Conservation (phyloP, 495 filamentous ascomycete species). For the Tuber aestivum region DNA sequence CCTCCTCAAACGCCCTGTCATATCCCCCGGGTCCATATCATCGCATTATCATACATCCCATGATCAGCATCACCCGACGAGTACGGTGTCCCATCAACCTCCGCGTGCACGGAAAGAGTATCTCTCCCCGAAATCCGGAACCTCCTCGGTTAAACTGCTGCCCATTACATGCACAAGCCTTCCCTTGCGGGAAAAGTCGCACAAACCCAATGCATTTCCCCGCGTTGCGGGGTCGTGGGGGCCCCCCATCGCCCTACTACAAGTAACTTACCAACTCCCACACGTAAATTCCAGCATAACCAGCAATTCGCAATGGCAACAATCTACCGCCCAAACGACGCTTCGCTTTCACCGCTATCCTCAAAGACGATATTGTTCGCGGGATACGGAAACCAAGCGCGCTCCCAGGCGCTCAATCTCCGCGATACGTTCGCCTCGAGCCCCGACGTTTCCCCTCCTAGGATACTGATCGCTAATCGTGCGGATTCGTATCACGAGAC, state of each 20-base stretch:
- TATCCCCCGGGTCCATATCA: neutral
- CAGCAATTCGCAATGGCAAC: constrained; percentile 1
- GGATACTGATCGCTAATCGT: constrained; percentile 18
- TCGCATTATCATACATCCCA: neutral
- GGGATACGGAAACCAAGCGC: constrained; percentile 25
- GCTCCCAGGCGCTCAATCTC: constrained; percentile 24
- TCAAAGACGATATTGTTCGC: constrained; percentile 14
- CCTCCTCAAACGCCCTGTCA: neutral
- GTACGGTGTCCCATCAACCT: neutral
- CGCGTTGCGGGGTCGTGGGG: no score
- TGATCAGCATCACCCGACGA: neutral
- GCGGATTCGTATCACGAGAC: constrained; percentile 16
- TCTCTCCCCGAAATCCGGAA: neutral
- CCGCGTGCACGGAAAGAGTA: neutral
- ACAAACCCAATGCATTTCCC: neutral
- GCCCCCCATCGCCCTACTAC: neutral
- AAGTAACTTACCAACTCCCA: neutral
- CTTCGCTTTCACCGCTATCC: constrained; percentile 13
- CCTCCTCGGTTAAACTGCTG: neutral
- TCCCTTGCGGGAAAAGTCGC: neutral
- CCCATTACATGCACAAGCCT: neutral
- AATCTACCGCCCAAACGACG: constrained; percentile 10
- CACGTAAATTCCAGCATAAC: neutral
- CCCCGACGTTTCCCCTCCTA: neutral
- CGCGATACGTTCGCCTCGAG: constrained; percentile 10